Evolutionary conservation across 495 filamentous ascomycete genomes (phyloP), one percentile per base, ranked within the genome.

Genomic region (Penicillium salamii): DNA sequence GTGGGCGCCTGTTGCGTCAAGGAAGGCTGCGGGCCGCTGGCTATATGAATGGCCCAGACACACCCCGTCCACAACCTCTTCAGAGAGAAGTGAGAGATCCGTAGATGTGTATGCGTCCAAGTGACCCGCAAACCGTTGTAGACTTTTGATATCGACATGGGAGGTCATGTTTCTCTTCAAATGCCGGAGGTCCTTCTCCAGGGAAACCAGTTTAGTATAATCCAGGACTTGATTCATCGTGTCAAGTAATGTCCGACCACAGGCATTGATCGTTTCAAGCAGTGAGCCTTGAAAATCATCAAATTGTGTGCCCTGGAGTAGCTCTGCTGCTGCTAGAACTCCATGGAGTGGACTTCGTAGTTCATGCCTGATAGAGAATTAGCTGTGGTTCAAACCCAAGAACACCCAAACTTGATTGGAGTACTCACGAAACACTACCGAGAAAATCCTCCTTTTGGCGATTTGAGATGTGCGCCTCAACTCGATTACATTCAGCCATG

Each of bases 201-300:
- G 57, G 0, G 75, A 74, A 41, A 83, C 84, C 32, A 88, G 79
- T 51, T 86, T 87, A 49, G 79, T 82, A 55, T 80, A 86, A 55
- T 88, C 84, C 4, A 89, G 68, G 0, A 85, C 81, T 61, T 90
- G 85, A 47, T 89, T 83, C 58, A 90, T 83, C 0, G 85, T 88
- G 56, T 91, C 88, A 13, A 93, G 69, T 3, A 91, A 60, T 0
- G 88, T 90, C 41, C 78, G 80, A 1, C 85, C 85, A 45, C 86
- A 92, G 3, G 82, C 82, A 41, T 88, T 81, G 45, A 92, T 80
- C 8, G 86, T 89, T 40, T 85, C 77, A 2, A 89, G 71, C 24
- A 88, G 78, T 20, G 80, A 82, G 29, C 63, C 67, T 54, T 88
- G 84, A 19, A 72, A 77, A 13, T 72, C 59, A 45, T 70, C 63